Evolutionary conservation across 129 eudicot species (phyloP).

Genomic region (Artemisia argyi): DNA sequence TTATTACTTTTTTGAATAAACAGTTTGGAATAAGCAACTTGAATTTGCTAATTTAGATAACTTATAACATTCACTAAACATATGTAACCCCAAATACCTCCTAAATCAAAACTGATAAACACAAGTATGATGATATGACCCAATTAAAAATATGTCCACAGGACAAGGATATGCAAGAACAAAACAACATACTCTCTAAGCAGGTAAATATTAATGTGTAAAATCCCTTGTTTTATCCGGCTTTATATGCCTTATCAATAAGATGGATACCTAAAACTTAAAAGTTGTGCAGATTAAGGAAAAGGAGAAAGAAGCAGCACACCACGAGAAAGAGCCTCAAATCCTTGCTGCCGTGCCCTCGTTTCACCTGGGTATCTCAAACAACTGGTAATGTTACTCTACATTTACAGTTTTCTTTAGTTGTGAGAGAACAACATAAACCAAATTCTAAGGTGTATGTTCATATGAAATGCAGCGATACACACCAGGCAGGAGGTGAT

Average conservation of each 20-base stretch:
- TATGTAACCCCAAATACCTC: background rate
- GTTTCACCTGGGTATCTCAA: slow-evolving; percentile 30
- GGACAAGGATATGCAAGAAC: slow-evolving; percentile 84
- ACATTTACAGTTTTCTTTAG: background rate
- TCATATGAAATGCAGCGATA: slow-evolving; percentile 33
- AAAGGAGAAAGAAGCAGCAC: slow-evolving; percentile 41
- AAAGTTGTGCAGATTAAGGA: slow-evolving; percentile 50
- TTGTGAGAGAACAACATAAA: background rate
- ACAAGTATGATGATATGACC: background rate
- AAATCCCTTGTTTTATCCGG: background rate
- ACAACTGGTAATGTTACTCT: slow-evolving; percentile 39
- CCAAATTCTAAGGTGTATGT: background rate
- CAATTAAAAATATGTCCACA: slow-evolving; percentile 19
- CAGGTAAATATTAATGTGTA: slow-evolving; percentile 40
- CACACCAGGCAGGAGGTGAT: slow-evolving; percentile 26
- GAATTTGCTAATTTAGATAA: background rate
- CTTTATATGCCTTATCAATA: background rate
- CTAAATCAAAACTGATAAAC: background rate
- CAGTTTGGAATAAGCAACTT: background rate
- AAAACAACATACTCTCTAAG: slow-evolving; percentile 56
- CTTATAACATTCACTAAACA: background rate
- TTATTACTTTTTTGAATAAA: background rate
- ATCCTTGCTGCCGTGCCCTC: slow-evolving; percentile 32
- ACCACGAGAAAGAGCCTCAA: slow-evolving; percentile 34
- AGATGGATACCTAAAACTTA: background rate